These are phyloP conservation scores for Phaeoacremonium minimum DNA, from an alignment of 2,329 filamentous ascomycete genomes.

Conservation along the genomic window DNA sequence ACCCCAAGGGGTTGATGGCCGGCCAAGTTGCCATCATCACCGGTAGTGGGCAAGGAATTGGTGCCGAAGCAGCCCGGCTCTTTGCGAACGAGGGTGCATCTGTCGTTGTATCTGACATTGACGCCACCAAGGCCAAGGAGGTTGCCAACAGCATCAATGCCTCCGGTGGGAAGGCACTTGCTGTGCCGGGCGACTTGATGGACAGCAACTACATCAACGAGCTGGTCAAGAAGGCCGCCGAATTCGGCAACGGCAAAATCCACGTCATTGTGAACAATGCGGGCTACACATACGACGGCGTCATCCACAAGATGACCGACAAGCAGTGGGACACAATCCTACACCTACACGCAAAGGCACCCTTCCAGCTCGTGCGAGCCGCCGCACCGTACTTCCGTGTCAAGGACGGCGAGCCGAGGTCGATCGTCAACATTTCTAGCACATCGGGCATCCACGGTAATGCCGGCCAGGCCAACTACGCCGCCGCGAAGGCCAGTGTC, in stretches of 20 bases:
- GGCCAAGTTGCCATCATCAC: conserved; percentile 87
- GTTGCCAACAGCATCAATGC: conserved; percentile 68
- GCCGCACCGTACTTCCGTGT: conserved; percentile 86
- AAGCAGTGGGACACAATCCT: conserved; percentile 91
- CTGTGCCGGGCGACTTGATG: conserved; percentile 73
- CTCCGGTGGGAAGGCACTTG: conserved; percentile 62
- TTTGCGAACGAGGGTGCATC: conserved; percentile 87
- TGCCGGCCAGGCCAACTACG: conserved; percentile 87
- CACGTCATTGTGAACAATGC: conserved; percentile 91
- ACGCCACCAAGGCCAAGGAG: conserved; percentile 64
- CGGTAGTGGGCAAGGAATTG: conserved; percentile 81
- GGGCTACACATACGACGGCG: conserved; percentile 88
- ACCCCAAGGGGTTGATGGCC: conserved; percentile 71
- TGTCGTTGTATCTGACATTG: conserved; percentile 80
- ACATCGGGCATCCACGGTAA: conserved; percentile 83
- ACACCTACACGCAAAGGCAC: conserved; percentile 76
- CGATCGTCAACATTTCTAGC: conserved; percentile 78
- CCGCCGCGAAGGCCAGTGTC: conserved; percentile 79
- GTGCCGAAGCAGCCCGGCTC: conserved; percentile 74
- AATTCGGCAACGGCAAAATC: conserved; percentile 82
- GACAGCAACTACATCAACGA: conserved; percentile 64
- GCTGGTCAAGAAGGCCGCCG: conserved; percentile 71
- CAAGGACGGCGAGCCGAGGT: conserved; percentile 72
- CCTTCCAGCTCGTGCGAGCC: conserved; percentile 76
- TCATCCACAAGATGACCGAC: conserved; percentile 89